Conservation (phyloP, 768 basidiomycete species). For the Leccinum sublutescens region DNA sequence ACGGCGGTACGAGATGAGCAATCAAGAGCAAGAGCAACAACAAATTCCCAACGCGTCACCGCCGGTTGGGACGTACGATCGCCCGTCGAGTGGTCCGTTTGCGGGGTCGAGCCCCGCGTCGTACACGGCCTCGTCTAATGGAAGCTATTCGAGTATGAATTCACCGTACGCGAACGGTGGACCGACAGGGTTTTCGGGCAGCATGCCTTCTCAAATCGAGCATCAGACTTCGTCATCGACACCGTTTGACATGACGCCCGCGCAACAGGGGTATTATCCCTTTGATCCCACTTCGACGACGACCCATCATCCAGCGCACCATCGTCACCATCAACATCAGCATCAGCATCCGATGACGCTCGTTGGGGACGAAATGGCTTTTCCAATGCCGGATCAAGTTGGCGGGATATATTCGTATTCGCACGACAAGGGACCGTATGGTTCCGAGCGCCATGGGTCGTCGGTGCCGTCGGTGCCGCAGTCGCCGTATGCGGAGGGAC, state of each 20-base stretch:
- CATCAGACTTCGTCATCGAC: constrained; percentile 11
- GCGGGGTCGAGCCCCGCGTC: constrained; percentile 25
- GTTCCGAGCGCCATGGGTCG: constrained; percentile 20
- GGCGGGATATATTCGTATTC: constrained; percentile 18
- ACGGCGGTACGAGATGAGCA: constrained; percentile 15
- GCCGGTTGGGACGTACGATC: constrained; percentile 19
- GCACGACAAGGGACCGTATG: constrained; percentile 27
- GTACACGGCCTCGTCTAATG: constrained; percentile 21
- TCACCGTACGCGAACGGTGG: constrained; percentile 27
- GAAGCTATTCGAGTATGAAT: constrained; percentile 23
- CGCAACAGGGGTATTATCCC: constrained; percentile 20
- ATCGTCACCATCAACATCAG: not conserved
- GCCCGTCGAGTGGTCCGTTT: constrained; percentile 20
- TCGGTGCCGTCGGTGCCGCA: constrained; percentile 19
- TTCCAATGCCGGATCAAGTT: constrained; percentile 16
- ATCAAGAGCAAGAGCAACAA: constrained; percentile 9
- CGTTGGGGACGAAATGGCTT: constrained; percentile 18
- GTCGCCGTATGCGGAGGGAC: constrained; percentile 17
- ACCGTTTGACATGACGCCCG: constrained; percentile 21
- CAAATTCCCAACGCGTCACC: constrained; percentile 9
- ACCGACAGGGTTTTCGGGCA: constrained; percentile 8
- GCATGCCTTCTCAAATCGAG: constrained; percentile 21
- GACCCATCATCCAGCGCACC: not conserved
- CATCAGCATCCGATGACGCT: constrained; percentile 20
- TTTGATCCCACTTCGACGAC: constrained; percentile 19